These are phyloP conservation scores for Leucocoprinus leucothites DNA, from an alignment of 768 basidiomycete genomes.

Conservation along the genomic window DNA sequence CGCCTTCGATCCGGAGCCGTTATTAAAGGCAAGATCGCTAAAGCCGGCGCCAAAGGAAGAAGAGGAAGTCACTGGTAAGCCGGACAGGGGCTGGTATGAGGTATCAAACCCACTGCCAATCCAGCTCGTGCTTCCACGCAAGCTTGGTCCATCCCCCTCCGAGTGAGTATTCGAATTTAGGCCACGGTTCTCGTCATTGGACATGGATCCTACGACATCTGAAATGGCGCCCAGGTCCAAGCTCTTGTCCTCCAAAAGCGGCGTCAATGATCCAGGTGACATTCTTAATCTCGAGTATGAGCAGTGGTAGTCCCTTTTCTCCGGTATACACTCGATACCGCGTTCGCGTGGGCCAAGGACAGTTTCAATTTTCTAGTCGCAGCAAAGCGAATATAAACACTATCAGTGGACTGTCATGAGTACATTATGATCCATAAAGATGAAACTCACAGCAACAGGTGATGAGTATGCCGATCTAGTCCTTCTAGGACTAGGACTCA, in stretches of 20 bases:
- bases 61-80: neutral
- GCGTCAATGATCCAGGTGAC: neutral
- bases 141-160: neutral
- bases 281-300: neutral
- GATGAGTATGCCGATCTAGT: neutral
- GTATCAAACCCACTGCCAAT: neutral
- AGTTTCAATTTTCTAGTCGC: neutral
- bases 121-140: neutral
- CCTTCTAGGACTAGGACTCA: neutral
- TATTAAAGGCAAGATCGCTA: neutral
- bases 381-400: too few relatives aligned
- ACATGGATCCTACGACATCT: neutral
- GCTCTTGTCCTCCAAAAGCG: neutral
- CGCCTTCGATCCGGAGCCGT: neutral
- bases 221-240: neutral
- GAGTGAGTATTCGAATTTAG: neutral
- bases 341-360: neutral
- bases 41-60: neutral
- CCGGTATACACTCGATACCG: neutral
- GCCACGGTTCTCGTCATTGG: neutral
- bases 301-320: constrained; percentile 1
- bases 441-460: constrained; percentile 3
- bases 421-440: neutral
- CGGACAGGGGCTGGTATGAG: neutral
- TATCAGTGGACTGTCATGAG: too few relatives aligned